These are phyloP conservation scores for Phytophthora agathidicida DNA, from an alignment of 352 stramenopile species.

Conservation along the genomic window DNA sequence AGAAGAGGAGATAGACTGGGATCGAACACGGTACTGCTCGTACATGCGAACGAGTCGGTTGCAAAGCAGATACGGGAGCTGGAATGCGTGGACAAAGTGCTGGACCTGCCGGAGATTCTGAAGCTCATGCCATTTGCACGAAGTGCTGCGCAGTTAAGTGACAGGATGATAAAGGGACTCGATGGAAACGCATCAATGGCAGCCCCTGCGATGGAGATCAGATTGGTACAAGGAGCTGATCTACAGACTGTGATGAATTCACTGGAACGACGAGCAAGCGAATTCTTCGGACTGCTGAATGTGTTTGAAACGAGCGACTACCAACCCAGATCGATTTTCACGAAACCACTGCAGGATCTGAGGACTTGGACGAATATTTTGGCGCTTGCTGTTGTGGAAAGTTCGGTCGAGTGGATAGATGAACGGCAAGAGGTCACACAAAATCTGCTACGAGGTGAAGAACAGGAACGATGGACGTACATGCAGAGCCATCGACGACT, in stretches of 20 bases:
- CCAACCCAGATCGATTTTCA: slow-evolving; percentile 50
- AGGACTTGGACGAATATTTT: slow-evolving; percentile 66
- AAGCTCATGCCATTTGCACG: slow-evolving; percentile 79
- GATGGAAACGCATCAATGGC: slow-evolving; percentile 14
- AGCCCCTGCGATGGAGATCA: slow-evolving; percentile 66
- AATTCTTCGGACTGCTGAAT: slow-evolving; percentile 64
- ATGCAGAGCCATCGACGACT: slow-evolving; percentile 50
- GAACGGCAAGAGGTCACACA: slow-evolving; percentile 41
- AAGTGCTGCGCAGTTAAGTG: slow-evolving; percentile 47
- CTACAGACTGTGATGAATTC: slow-evolving; percentile 31
- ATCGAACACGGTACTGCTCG: slow-evolving; percentile 57
- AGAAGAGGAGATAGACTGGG: slow-evolving; percentile 43
- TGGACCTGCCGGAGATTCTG: slow-evolving; percentile 57
- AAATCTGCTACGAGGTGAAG: slow-evolving; percentile 37
- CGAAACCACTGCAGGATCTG: slow-evolving; percentile 57
- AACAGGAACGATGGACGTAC: slow-evolving; percentile 26
- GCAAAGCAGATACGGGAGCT: slow-evolving; percentile 42
- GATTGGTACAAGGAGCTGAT: slow-evolving; percentile 49
- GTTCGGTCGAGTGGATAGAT: slow-evolving; percentile 72
- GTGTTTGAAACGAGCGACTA: slow-evolving; percentile 50
- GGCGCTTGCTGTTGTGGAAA: slow-evolving; percentile 51
- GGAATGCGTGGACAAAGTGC: slow-evolving; percentile 53
- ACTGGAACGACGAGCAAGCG: slow-evolving; percentile 44
- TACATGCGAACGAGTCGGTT: slow-evolving; percentile 48
- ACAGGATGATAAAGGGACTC: slow-evolving; percentile 22